Base-by-base conservation (phyloP, 2,329 filamentous ascomycete species). In the Exophiala xenobiotica region DNA sequence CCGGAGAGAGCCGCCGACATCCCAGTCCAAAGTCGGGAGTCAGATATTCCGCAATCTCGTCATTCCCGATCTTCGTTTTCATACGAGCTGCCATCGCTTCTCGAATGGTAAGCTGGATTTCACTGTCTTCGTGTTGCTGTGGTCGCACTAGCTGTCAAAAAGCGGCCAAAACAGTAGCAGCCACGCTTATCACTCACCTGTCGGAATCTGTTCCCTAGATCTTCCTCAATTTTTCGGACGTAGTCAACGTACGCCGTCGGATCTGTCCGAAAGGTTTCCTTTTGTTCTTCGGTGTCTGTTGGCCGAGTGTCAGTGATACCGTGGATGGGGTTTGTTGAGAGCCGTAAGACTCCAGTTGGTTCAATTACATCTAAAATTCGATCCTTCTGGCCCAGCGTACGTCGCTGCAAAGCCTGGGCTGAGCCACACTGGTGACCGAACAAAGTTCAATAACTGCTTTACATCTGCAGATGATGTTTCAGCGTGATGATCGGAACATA, bases 401-500 rank as follows among this genome's bases (percentile, higher is more conserved):
- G 67, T 68, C 41, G 75, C 73, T 0, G 68, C 74, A 51, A 77
- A 77, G 14, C 72, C 74, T 1, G 73, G 70, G 0, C 74, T 76
- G 20, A 78, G 73, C 74, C 74, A 77, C 22, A 73, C 71, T 0
- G 74, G 71, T 6, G 66, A 70, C 7, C 74, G 63, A 4, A 76
- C 65, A 11, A 55, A 70, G 12, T 22, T 46, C 26, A 33, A 12
- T 12, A 11, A 37, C 1, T 7, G 26, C 14, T 45, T 23, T 19
- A 4, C 26, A 29, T 9, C 20, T 16, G 37, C 51, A 1, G 62
- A 63, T n/a, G 18, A 64, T 56, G 42, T 3, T 27, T 16, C 26
- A 16, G 23, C 18, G 9, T 45, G 7, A 14, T 12, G 6, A 18
- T 16, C 14, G 54, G 66, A 38, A 60, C 64, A 6, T 58, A 54